Evolutionary conservation across 129 eudicot species (phyloP).

Genomic region (sunflower (Helianthus annuus)): DNA sequence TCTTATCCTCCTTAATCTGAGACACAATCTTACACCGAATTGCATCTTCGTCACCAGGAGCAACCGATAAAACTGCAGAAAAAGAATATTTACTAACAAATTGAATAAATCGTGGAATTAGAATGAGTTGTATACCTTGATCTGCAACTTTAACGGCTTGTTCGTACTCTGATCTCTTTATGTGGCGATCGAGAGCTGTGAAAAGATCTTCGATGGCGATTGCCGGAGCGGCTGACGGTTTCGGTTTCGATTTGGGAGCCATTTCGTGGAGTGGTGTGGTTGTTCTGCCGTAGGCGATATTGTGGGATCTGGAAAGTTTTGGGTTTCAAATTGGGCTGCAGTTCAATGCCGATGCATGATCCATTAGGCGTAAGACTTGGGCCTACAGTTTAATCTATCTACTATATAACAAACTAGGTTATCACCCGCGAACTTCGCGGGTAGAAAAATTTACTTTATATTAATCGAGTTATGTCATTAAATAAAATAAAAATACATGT

Average conservation of each 20-base stretch:
- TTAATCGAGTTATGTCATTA: too few species aligned
- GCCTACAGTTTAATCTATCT: conserved; percentile 1
- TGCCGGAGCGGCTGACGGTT: conserved; percentile 39
- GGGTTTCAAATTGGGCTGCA: conserved; percentile 25
- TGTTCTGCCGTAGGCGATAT: background rate
- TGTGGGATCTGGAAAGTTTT: background rate
- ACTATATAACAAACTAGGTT: too few species aligned
- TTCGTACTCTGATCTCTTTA: conserved; percentile 52
- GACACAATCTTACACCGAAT: conserved; percentile 76
- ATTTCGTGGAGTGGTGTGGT: conserved; percentile 22
- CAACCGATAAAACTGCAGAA: conserved; percentile 57
- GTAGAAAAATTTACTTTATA: too few species aligned
- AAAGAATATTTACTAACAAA: background rate
- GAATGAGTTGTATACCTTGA: conserved; percentile 51
- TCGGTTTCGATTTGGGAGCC: conserved; percentile 82
- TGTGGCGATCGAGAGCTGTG: conserved; percentile 71
- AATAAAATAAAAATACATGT: too few species aligned
- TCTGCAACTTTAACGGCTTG: conserved; percentile 76
- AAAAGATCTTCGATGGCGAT: conserved; percentile 79
- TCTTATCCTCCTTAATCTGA: conserved; percentile 57
- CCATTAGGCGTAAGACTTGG: conserved; percentile 7
- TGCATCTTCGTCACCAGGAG: conserved; percentile 94
- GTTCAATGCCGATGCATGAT: background rate
- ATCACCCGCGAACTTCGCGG: too few species aligned
- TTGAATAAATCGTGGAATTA: background rate